A percentile compares a stretch with the other conserved stretches of the same genome.
Evolutionary conservation across 352 stramenopile species (phyloP).

Genomic region (Globisporangium camurandrum): DNA sequence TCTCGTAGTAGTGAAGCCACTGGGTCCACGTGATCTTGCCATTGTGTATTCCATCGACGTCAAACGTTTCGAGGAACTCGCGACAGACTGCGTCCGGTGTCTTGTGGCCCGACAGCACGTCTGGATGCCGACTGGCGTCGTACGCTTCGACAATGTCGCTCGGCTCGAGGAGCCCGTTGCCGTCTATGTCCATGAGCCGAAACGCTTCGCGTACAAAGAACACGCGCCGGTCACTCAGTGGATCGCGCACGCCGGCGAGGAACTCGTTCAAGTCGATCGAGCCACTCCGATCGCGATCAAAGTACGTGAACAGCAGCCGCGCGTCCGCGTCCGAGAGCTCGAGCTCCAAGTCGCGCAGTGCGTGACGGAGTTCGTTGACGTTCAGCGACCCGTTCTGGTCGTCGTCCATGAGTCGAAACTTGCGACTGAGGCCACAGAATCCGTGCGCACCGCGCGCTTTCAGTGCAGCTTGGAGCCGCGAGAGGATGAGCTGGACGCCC

Average conservation of each 20-base stretch:
- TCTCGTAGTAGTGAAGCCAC: constrained; percentile 86
- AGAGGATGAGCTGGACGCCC: constrained; percentile 53
- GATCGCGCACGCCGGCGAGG: constrained; percentile 66
- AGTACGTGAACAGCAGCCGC: constrained; percentile 71
- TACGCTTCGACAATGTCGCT: constrained; percentile 78
- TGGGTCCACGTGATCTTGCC: constrained; percentile 63
- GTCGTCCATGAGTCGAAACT: constrained; percentile 72
- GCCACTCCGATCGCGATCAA: constrained; percentile 77
- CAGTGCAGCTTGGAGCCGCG: constrained; percentile 34
- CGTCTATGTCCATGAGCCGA: constrained; percentile 68
- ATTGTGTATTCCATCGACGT: constrained; percentile 61
- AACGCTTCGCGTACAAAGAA: constrained; percentile 79
- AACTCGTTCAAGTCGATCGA: constrained; percentile 84
- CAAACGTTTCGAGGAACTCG: constrained; percentile 85
- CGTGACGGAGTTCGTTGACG: constrained; percentile 68
- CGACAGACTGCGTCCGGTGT: constrained; percentile 56
- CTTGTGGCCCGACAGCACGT: constrained; percentile 66
- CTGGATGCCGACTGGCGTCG: constrained; percentile 77
- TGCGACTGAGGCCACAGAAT: constrained; percentile 69
- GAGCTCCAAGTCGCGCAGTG: constrained; percentile 45
- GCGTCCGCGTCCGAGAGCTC: constrained; percentile 38
- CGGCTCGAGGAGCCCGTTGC: constrained; percentile 64
- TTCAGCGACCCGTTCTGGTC: constrained; percentile 68
- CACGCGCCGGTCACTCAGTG: constrained; percentile 60
- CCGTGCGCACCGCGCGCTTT: constrained; percentile 54